phyloP scores from a whole-genome alignment of 768 basidiomycete species.

The Podaxis sp. region DNA sequence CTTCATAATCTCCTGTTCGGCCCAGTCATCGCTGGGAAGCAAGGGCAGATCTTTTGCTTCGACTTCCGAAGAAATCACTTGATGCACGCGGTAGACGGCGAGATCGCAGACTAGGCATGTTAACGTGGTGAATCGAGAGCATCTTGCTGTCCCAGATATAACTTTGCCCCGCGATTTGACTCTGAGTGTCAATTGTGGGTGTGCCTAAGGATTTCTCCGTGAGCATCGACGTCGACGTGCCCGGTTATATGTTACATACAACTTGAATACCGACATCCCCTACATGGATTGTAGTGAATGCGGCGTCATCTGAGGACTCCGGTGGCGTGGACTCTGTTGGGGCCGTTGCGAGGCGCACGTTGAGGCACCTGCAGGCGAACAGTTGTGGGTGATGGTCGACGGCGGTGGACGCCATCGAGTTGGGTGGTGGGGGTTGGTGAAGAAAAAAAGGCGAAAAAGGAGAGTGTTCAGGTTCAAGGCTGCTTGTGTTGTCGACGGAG shows the following conservation, averaged over 20 bases:
- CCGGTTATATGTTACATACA: slow-evolving; percentile 39
- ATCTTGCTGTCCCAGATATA: slow-evolving; percentile 45
- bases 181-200: slow-evolving; percentile 71
- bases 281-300: slow-evolving; percentile 58
- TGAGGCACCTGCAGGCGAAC: slow-evolving; percentile 72
- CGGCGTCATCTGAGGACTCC: slow-evolving; percentile 33
- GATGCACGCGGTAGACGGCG: slow-evolving; percentile 67
- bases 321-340: slow-evolving; percentile 32
- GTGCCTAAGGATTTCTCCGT: slow-evolving; percentile 41
- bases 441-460: slow-evolving; percentile 18
- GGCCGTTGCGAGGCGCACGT: slow-evolving; percentile 54
- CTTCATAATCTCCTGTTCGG: slow-evolving; percentile 69
- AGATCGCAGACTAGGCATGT: slow-evolving; percentile 70
- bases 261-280: slow-evolving; percentile 67
- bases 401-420: slow-evolving; percentile 32
- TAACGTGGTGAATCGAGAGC: slow-evolving; percentile 60
- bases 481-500: slow-evolving; percentile 22
- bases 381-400: slow-evolving; percentile 21
- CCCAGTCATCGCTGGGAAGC: slow-evolving; percentile 74
- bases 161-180: slow-evolving; percentile 47
- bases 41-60: slow-evolving; percentile 64
- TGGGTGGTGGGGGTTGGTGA: slow-evolving; percentile 16
- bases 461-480: slow-evolving; percentile 21
- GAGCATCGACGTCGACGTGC: slow-evolving; percentile 7
- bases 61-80: slow-evolving; percentile 54